phyloP scores from a whole-genome alignment of 176 grass and related monocot species.

The Paspalum notatum region DNA sequence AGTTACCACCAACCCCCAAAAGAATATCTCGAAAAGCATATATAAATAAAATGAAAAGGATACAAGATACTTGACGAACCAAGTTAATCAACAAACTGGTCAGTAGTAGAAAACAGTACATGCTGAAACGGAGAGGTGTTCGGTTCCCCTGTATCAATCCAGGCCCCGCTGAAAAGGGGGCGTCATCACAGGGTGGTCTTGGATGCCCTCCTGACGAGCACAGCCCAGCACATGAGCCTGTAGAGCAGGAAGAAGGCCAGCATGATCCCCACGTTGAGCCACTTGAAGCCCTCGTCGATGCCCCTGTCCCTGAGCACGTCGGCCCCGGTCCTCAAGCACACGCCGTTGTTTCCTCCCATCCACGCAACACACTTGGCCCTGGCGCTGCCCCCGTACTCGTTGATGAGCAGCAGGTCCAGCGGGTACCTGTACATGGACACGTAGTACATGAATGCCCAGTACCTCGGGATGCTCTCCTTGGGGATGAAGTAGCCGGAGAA shows the following conservation, averaged over 20 bases:
- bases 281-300: constrained; percentile 65
- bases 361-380: constrained; percentile 61
- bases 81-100: background rate
- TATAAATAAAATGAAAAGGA: background rate
- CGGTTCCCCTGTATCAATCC: background rate
- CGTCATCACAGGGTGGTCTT: constrained; percentile 70
- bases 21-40: background rate
- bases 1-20: background rate
- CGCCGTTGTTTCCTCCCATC: constrained; percentile 17
- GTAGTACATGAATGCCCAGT: constrained; percentile 94
- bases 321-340: constrained; percentile 53
- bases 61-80: background rate
- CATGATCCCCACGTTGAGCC: constrained; percentile 80
- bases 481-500: constrained; percentile 98
- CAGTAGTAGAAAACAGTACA: background rate
- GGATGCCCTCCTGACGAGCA: constrained; percentile 75
- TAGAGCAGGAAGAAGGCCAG: constrained; percentile 74
- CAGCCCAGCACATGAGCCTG: constrained; percentile 80
- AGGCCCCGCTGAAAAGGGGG: background rate
- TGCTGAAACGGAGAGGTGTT: background rate
- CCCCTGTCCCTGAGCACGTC: constrained; percentile 74
- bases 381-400: constrained; percentile 69
- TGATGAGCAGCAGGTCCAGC: constrained; percentile 82
- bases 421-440: constrained; percentile 91
- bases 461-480: constrained; percentile 78